These are phyloP conservation scores for Pharus latifolius DNA, from an alignment of 176 grass and related monocot genomes.

Conservation along the genomic window DNA sequence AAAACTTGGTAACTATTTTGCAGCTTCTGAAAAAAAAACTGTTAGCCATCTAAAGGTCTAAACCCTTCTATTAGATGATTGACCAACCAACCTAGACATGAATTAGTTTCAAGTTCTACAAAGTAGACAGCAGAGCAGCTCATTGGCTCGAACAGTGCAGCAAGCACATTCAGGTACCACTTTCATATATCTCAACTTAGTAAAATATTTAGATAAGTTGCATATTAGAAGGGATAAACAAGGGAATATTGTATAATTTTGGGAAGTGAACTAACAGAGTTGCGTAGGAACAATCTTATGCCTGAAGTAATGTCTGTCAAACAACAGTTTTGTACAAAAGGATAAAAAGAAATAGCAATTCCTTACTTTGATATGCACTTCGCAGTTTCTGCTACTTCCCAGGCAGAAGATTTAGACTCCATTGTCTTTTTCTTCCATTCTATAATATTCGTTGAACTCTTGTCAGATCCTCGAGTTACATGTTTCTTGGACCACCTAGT, in stretches of 20 bases:
- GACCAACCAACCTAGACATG: neutral
- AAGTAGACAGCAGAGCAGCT: neutral
- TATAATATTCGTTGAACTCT: slow-evolving; percentile 56
- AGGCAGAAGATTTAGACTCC: slow-evolving; percentile 56
- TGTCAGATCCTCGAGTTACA: slow-evolving; percentile 37
- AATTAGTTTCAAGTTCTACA: neutral
- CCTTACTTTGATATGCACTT: slow-evolving; percentile 71
- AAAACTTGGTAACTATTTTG: neutral
- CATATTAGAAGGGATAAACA: neutral
- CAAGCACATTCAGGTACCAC: neutral
- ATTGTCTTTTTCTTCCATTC: slow-evolving; percentile 76
- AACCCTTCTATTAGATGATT: neutral
- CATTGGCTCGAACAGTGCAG: neutral
- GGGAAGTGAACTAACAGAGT: slow-evolving; percentile 4
- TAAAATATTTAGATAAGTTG: neutral
- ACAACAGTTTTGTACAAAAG: neutral
- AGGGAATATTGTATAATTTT: neutral
- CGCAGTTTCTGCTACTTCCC: slow-evolving; percentile 44
- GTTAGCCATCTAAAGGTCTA: neutral
- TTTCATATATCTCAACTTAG: too few species aligned
- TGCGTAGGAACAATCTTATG: neutral
- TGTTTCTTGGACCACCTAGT: slow-evolving; percentile 96
- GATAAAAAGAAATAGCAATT: neutral
- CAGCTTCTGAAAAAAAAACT: neutral
- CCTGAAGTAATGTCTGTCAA: neutral